Base-by-base conservation (phyloP, 2,329 filamentous ascomycete species). In the Atkinsonella hypoxylon region DNA sequence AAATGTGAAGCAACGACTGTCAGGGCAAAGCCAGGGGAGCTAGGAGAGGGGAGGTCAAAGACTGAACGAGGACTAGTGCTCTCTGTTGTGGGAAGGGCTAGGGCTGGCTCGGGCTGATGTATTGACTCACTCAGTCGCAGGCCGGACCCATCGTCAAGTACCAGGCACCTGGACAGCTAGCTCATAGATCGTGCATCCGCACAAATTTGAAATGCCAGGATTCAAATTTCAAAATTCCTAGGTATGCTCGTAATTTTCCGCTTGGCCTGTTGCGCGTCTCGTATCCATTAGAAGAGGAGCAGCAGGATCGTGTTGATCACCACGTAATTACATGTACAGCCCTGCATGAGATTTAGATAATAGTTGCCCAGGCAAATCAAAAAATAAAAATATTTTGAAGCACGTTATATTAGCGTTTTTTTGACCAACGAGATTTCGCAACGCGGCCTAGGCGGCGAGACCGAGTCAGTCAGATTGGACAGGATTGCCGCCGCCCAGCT, bases 1-100 rank as follows among this genome's bases (percentile, higher is more conserved):
- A 64, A 57, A 34, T 4, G 38, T 44, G 42, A 41, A n/a, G 39
- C 39, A 41, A 20, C 39, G 11, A 41, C 39, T 4, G n/a, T 22
- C 42, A 32, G 42, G 42, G 42, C 40, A 22, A 1, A 18, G 17
- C 20, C 18, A 30, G 42, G n/a, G 26, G 44, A 22, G 32, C 43
- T 15, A 20, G 43, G 18, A 17, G 9, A 46, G 44, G 31, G 42
- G 7, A 44, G 42, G 42, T 22, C 42, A 44, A 32, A 22, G 12
- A 44, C 20, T 5, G 22, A 26, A 26, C 13, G 13, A 32, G 7
- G 31, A 32, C 7, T 32, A 32, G 31, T 12, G 31, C 31, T 12
- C 6, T 32, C 12, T 36, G 34, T 15, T 15, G 34, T 11, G 26
- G 26, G 13, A 34, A 36, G 34, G 34, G 9, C 34, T 36, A 15